Evolutionary conservation across 2,329 filamentous ascomycete genomes (phyloP).

Genomic region (Cladobotryum protrusum): DNA sequence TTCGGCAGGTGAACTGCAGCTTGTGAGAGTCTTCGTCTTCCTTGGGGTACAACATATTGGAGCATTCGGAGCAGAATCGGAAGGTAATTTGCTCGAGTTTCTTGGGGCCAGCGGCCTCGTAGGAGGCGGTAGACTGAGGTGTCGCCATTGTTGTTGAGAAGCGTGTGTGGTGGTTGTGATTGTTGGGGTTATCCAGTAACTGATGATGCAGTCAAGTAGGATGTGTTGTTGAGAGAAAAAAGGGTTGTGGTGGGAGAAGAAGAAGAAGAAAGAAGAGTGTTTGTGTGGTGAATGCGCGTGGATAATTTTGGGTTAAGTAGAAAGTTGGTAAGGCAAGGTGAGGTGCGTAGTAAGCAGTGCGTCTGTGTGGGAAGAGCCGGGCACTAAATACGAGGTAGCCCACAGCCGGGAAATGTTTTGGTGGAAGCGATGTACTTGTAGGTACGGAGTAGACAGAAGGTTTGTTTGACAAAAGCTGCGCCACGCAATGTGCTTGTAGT

Average conservation of each 20-base stretch:
- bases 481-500: too few species aligned
- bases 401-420: too few species aligned
- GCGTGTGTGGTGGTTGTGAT: neutral
- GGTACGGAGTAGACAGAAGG: too few species aligned
- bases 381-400: too few species aligned
- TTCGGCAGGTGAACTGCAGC: slow-evolving; percentile 92
- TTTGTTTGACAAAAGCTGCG: too few species aligned
- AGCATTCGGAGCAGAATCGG: slow-evolving; percentile 97
- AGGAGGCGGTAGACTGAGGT: slow-evolving; percentile 44
- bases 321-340: too few species aligned
- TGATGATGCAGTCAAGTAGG: neutral
- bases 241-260: neutral
- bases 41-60: slow-evolving; percentile 96
- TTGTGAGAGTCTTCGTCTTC: slow-evolving; percentile 80
- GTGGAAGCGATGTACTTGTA: too few species aligned
- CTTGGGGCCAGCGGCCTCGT: slow-evolving; percentile 41
- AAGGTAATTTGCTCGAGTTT: slow-evolving; percentile 81
- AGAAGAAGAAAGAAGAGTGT: neutral
- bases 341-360: too few species aligned
- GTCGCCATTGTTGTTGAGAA: slow-evolving; percentile 44
- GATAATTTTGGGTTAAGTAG: too few species aligned
- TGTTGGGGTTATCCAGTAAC: neutral
- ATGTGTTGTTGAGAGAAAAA: neutral
- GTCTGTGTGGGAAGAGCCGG: too few species aligned
- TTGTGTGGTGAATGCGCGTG: too few species aligned